Conservation (phyloP, 768 basidiomycete species). For the Tulasnella sp. region DNA sequence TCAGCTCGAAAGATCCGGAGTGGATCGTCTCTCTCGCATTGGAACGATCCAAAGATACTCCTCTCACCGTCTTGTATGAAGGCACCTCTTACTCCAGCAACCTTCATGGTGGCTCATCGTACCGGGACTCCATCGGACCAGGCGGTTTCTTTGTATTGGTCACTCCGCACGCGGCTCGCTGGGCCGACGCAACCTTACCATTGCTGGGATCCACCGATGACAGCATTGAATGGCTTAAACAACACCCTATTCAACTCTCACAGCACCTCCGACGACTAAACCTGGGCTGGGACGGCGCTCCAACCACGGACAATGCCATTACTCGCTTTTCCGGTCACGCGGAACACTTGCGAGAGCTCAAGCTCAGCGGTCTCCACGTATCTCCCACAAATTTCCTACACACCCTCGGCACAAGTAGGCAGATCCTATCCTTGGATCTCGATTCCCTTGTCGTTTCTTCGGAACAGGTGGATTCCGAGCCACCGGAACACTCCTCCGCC, state of each 20-base stretch:
- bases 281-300: neutral
- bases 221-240: neutral
- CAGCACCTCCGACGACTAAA: neutral
- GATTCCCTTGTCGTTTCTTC: neutral
- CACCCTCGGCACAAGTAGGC: neutral
- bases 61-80: neutral
- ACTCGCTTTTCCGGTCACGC: neutral
- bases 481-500: too few species aligned
- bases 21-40: neutral
- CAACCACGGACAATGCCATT: neutral
- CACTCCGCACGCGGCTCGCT: neutral
- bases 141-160: neutral
- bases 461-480: neutral
- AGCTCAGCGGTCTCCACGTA: neutral
- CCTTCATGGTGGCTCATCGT: neutral
- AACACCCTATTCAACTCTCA: neutral
- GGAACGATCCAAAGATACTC: neutral
- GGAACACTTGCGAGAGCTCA: neutral
- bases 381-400: neutral
- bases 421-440: neutral
- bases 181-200: neutral
- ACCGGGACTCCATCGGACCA: neutral
- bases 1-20: neutral
- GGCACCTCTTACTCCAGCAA: neutral
- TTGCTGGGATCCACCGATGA: neutral